Conservation (phyloP, 2,329 filamentous ascomycete genomes). For the Fusarium scirpi region DNA sequence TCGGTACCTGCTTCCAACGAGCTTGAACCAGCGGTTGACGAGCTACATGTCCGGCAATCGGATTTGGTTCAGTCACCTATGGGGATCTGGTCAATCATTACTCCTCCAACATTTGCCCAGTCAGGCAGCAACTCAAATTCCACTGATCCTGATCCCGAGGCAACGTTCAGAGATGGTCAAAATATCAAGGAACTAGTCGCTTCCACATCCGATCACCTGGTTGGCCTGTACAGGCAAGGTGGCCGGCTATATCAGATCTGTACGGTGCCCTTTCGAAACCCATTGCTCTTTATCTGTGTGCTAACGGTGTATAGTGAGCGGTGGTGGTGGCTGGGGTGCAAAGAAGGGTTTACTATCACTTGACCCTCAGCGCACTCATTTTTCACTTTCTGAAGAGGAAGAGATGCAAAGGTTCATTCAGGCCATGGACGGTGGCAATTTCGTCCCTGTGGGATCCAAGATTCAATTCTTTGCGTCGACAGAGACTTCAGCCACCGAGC, state of each 20-base stretch:
- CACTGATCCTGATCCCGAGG: slow-evolving; percentile 37
- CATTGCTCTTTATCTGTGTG: not conserved
- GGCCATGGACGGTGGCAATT: slow-evolving; percentile 60
- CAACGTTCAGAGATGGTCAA: slow-evolving; percentile 37
- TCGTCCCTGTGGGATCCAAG: slow-evolving; percentile 72
- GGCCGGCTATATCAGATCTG: slow-evolving; percentile 60
- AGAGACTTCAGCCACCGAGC: slow-evolving; percentile 45
- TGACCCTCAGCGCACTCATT: slow-evolving; percentile 73
- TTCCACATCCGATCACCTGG: slow-evolving; percentile 48
- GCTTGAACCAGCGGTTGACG: slow-evolving; percentile 73
- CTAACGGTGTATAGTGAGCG: slow-evolving; percentile 67
- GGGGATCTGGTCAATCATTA: slow-evolving; percentile 79
- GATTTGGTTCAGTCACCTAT: slow-evolving; percentile 59
- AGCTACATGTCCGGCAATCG: slow-evolving; percentile 61
- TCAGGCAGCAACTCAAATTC: slow-evolving; percentile 10
- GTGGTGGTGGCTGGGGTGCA: slow-evolving; percentile 85
- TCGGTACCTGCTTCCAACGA: slow-evolving; percentile 75
- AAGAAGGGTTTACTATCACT: slow-evolving; percentile 84
- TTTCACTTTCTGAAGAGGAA: slow-evolving; percentile 60
- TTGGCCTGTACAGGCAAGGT: slow-evolving; percentile 55
- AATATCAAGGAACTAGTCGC: slow-evolving; percentile 39
- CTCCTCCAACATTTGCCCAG: slow-evolving; percentile 57
- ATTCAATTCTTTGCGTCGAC: slow-evolving; percentile 73
- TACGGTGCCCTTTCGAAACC: slow-evolving; percentile 32
- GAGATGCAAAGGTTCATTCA: slow-evolving; percentile 66